phyloP scores from a whole-genome alignment of 176 grass and related monocot species.

The Themeda triandra region DNA sequence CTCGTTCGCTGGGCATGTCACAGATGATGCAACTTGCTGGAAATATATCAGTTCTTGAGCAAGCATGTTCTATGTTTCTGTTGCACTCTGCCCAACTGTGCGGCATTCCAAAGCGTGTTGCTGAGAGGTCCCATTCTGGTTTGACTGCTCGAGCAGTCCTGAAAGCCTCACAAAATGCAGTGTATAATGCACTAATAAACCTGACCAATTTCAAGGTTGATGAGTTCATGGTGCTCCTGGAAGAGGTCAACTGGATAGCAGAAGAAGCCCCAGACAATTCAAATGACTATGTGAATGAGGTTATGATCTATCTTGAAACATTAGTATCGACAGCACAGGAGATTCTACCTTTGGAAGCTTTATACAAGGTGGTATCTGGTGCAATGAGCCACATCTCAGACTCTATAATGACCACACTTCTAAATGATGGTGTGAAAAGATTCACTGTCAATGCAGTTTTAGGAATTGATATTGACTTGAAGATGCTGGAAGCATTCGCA shows the following conservation, averaged over 20 bases:
- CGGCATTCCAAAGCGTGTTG: conserved; percentile 58
- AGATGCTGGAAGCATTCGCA: conserved; percentile 66
- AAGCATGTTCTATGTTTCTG: conserved; percentile 65
- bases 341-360: conserved; percentile 70
- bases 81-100: conserved; percentile 59
- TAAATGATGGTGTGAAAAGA: conserved; percentile 75
- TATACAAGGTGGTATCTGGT: conserved; percentile 77
- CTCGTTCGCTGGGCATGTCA: conserved; percentile 55
- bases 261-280: conserved; percentile 70
- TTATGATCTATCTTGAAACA: conserved; percentile 69
- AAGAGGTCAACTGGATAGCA: conserved; percentile 68
- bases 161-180: conserved; percentile 80
- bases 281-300: conserved; percentile 94
- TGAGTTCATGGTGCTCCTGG: conserved; percentile 70
- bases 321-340: conserved; percentile 63
- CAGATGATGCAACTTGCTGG: conserved; percentile 89
- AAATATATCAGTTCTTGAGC: conserved; percentile 72
- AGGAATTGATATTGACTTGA: conserved; percentile 84
- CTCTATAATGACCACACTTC: conserved; percentile 74
- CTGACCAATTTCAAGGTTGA: conserved; percentile 81
- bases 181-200: conserved; percentile 72
- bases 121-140: conserved; percentile 58
- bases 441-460: conserved; percentile 76
- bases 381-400: conserved; percentile 75
- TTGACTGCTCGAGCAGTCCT: conserved; percentile 80